Conservation (phyloP, 2,329 filamentous ascomycete genomes). For the Dothistroma pini region DNA sequence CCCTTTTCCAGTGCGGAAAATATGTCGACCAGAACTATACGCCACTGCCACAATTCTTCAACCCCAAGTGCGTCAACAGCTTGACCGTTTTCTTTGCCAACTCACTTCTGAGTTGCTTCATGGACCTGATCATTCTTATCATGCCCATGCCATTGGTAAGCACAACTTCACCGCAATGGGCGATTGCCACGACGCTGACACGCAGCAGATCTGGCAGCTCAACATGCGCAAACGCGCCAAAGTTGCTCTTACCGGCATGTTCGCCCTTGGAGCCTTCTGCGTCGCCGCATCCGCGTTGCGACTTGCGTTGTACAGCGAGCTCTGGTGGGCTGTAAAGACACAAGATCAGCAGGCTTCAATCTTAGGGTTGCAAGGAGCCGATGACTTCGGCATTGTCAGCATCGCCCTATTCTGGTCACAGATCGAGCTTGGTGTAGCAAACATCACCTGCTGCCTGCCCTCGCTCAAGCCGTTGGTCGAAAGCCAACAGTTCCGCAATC, state of each 20-base stretch:
- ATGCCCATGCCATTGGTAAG: neutral
- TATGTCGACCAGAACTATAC: neutral
- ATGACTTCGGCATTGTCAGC: slow-evolving; percentile 1
- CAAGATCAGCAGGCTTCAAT: neutral
- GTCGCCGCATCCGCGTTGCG: neutral
- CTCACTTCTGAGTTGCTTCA: slow-evolving; percentile 1
- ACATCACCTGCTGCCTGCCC: slow-evolving; percentile 1
- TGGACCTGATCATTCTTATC: neutral
- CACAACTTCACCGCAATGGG: neutral
- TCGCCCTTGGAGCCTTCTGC: neutral
- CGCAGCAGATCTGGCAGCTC: neutral
- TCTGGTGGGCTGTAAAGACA: neutral
- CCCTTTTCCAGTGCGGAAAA: neutral
- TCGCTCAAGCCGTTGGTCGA: neutral
- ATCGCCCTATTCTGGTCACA: neutral
- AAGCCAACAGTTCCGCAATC: neutral
- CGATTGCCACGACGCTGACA: neutral
- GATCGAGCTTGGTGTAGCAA: slow-evolving; percentile 2
- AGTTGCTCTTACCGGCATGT: neutral
- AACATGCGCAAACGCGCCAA: neutral
- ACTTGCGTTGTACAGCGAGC: slow-evolving; percentile 1
- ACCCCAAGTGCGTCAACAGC: neutral
- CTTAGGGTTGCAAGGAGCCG: neutral
- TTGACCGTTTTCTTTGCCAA: slow-evolving; percentile 1
- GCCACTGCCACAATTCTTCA: slow-evolving; percentile 1